phyloP scores from a whole-genome alignment of 192 early-diverging fungal species.

The Funneliformis mosseae region DNA sequence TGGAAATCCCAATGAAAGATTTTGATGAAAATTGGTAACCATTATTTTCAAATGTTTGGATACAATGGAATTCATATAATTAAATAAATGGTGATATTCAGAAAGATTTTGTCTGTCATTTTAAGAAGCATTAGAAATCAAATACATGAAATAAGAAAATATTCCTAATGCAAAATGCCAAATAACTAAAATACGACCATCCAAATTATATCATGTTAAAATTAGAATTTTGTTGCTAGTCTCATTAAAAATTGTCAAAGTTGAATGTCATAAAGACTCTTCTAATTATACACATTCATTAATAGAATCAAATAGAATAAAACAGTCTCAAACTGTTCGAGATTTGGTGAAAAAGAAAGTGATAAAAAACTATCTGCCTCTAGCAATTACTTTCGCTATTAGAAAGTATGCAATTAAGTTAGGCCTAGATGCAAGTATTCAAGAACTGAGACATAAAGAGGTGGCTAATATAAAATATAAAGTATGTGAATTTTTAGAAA shows the following conservation, averaged over 20 bases:
- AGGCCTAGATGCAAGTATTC: background rate
- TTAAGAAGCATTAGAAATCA: background rate
- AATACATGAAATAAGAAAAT: background rate
- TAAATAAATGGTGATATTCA: background rate
- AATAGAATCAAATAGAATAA: constrained; percentile 2
- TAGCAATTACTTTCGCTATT: background rate
- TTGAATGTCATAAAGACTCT: constrained; percentile 16
- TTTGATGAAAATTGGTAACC: background rate
- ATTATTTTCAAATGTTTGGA: background rate
- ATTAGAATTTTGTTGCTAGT: background rate
- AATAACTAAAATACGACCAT: background rate
- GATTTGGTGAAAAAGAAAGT: background rate
- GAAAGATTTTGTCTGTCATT: background rate
- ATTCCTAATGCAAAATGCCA: background rate
- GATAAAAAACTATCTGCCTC: constrained; percentile 3
- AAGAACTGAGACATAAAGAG: background rate
- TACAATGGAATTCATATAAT: background rate
- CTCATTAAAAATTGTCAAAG: background rate
- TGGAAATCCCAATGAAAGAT: background rate
- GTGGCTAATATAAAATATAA: constrained; percentile 4
- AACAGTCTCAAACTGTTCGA: background rate
- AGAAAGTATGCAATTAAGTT: background rate
- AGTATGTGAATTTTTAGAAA: too few species aligned
- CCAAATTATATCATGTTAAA: background rate
- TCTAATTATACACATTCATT: background rate